Percentiles rank a stretch among this genome's conserved stretches.
These are phyloP conservation scores for Chenopodium formosanum DNA, from an alignment of 148 eudicot species.

Conservation along the genomic window DNA sequence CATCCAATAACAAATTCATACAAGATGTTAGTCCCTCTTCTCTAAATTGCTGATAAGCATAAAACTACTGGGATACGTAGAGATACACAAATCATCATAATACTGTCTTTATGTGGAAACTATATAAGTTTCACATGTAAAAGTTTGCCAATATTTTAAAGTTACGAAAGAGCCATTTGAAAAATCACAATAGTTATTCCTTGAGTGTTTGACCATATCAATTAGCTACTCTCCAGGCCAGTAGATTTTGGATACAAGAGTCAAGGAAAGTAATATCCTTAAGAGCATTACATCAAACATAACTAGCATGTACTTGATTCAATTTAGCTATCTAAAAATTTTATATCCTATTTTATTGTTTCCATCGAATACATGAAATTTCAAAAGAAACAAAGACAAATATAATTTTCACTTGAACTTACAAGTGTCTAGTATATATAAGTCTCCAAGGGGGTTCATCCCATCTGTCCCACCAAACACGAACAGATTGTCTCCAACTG, in stretches of 20 bases:
- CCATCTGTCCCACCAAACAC: constrained; percentile 94
- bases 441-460: constrained; percentile 60
- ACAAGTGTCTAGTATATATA: constrained; percentile 77
- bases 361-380: neutral
- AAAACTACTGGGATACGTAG: neutral
- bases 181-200: neutral
- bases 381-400: neutral
- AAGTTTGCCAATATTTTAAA: neutral
- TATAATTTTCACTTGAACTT: constrained; percentile 34
- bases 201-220: neutral
- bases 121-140: neutral
- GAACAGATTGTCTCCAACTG: constrained; percentile 74
- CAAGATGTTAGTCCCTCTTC: neutral
- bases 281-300: neutral
- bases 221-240: neutral
- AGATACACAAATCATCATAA: neutral
- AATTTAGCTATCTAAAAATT: neutral
- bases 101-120: neutral
- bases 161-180: neutral
- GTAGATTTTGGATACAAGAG: neutral
- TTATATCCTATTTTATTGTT: neutral
- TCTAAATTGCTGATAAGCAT: neutral
- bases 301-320: neutral
- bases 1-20: neutral
- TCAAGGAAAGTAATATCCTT: neutral